phyloP scores from a whole-genome alignment of 2,329 filamentous ascomycete genomes.

The Diaporthe destruens region DNA sequence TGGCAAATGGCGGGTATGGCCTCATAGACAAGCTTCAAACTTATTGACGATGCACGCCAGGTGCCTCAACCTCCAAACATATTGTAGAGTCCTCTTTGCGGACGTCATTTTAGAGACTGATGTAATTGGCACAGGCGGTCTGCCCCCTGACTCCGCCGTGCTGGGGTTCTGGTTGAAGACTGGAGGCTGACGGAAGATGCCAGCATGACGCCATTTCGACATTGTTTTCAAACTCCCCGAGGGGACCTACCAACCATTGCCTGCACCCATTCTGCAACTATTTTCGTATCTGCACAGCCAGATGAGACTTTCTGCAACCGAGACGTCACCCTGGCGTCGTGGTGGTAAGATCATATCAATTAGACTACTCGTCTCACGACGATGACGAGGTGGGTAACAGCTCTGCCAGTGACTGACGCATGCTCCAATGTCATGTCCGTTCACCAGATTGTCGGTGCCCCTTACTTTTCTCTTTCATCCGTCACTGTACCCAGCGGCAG shows the following conservation, averaged over 20 bases:
- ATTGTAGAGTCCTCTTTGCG: neutral
- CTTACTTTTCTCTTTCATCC: neutral
- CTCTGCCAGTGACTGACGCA: neutral
- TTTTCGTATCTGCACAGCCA: constrained; percentile 23
- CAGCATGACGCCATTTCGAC: constrained; percentile 26
- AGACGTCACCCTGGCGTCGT: constrained; percentile 29
- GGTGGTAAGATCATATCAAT: constrained; percentile 1
- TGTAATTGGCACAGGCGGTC: constrained; percentile 1
- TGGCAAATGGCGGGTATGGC: neutral
- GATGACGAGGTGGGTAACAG: constrained; percentile 5
- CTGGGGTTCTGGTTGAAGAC: neutral
- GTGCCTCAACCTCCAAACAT: neutral
- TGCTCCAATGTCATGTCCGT: neutral
- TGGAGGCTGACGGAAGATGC: constrained; percentile 28
- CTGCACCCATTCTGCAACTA: neutral
- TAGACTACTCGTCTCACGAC: neutral
- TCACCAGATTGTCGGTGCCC: neutral
- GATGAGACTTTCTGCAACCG: constrained; percentile 25
- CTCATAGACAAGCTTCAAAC: neutral
- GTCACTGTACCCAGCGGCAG: too few relatives aligned
- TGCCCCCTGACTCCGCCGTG: neutral
- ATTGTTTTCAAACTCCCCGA: neutral
- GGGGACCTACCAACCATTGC: neutral
- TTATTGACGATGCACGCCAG: neutral
- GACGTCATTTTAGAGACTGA: constrained; percentile 11